These are phyloP conservation scores for Eutrema heterophyllum DNA, from an alignment of 345 rosid species.

Conservation along the genomic window DNA sequence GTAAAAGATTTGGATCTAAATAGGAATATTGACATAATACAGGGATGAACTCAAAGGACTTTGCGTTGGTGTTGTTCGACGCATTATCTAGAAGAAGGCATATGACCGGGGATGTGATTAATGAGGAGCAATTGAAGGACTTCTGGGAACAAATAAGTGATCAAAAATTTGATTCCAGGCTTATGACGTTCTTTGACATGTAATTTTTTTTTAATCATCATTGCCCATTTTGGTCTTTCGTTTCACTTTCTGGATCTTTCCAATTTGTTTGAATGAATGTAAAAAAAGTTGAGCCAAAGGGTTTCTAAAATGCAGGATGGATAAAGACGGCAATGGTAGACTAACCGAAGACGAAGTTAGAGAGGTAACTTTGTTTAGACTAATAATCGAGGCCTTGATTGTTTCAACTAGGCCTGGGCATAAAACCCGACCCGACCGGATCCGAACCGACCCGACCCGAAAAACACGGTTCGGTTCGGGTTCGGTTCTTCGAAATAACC, in stretches of 20 bases:
- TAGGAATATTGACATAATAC: not conserved
- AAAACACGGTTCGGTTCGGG: too few species aligned
- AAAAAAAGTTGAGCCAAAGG: not conserved
- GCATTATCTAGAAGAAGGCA: constrained; percentile 52
- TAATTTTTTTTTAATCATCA: constrained; percentile 10
- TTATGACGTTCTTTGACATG: constrained; percentile 67
- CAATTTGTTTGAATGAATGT: not conserved
- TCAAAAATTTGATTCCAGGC: constrained; percentile 68
- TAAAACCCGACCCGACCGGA: too few species aligned
- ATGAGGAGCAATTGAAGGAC: constrained; percentile 32
- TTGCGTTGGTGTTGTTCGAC: constrained; percentile 52
- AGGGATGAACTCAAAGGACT: constrained; percentile 71
- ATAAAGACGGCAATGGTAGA: constrained; percentile 68
- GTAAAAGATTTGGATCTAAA: not conserved
- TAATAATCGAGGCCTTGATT: not conserved
- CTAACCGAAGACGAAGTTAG: constrained; percentile 42
- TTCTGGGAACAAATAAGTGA: constrained; percentile 72
- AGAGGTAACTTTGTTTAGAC: constrained; percentile 35
- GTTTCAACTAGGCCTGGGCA: too few species aligned
- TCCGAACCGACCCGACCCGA: too few species aligned
- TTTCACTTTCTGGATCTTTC: not conserved
- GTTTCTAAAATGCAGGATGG: constrained; percentile 46
- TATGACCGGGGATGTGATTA: constrained; percentile 41
- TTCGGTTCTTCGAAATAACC: too few species aligned
- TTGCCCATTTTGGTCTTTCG: not conserved